These are phyloP conservation scores for Globisporangium acanthophoron DNA, from an alignment of 352 stramenopile genomes.

Conservation along the genomic window DNA sequence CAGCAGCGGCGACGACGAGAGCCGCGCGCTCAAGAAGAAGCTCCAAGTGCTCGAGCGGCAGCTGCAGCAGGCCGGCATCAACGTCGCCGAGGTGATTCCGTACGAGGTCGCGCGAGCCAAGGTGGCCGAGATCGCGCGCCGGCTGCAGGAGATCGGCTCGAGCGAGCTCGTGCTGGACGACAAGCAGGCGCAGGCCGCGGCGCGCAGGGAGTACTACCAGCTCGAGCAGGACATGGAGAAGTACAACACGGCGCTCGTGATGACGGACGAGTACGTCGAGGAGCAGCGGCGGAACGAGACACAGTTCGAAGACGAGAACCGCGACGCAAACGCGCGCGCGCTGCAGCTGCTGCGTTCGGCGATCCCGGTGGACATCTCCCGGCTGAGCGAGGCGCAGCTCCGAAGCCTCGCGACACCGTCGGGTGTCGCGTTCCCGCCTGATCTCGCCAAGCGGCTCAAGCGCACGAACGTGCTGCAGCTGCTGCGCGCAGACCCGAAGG, in stretches of 20 bases:
- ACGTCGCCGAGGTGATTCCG: conserved; percentile 85
- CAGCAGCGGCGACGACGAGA: conserved; percentile 32
- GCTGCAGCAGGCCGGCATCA: conserved; percentile 68
- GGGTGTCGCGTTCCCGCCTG: conserved; percentile 48
- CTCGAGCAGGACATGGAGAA: conserved; percentile 90
- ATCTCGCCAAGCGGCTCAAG: conserved; percentile 83
- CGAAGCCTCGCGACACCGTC: conserved; percentile 45
- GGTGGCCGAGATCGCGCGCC: conserved; percentile 68
- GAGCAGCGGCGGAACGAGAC: conserved; percentile 60
- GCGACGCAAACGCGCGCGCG: conserved; percentile 38
- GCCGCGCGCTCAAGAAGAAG: conserved; percentile 50
- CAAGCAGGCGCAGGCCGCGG: conserved; percentile 33
- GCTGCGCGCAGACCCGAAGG: conserved; percentile 62
- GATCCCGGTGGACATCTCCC: conserved; percentile 78
- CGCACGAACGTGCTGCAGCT: conserved; percentile 86
- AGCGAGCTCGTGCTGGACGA: conserved; percentile 53
- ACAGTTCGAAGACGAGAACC: conserved; percentile 70
- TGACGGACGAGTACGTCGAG: conserved; percentile 87
- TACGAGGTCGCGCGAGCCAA: conserved; percentile 80
- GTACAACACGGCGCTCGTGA: conserved; percentile 86
- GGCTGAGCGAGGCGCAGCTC: conserved; percentile 75
- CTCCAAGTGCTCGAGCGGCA: conserved; percentile 70
- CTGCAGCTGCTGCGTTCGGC: conserved; percentile 56
- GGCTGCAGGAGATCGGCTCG: conserved; percentile 82
- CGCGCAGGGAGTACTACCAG: conserved; percentile 82